These are phyloP conservation scores for Cryptosporidium ubiquitum DNA, from an alignment of 169 alveolate species.

Conservation along the genomic window DNA sequence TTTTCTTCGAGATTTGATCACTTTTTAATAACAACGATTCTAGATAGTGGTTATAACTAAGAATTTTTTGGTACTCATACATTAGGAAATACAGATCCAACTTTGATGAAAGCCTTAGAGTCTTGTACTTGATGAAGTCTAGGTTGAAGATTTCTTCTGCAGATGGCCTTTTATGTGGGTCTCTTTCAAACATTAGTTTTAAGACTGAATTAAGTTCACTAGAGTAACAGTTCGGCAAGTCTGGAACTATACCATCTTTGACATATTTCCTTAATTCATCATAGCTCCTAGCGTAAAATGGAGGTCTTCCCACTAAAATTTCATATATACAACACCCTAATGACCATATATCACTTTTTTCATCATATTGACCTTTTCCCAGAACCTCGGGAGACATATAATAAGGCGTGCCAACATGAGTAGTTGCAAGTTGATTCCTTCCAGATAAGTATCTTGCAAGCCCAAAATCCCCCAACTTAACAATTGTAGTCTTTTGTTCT, in stretches of 20 bases:
- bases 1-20: background rate
- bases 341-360: slow-evolving; percentile 93
- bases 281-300: slow-evolving; percentile 90
- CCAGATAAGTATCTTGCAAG: slow-evolving; percentile 91
- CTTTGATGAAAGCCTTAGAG: background rate
- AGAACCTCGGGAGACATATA: slow-evolving; percentile 97
- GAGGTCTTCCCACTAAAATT: slow-evolving; percentile 91
- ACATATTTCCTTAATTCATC: slow-evolving; percentile 83
- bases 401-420: slow-evolving; percentile 96
- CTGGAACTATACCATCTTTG: slow-evolving; percentile 80
- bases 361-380: slow-evolving; percentile 92
- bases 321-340: slow-evolving; percentile 94
- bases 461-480: slow-evolving; percentile 96
- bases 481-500: slow-evolving; percentile 82
- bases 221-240: slow-evolving; percentile 81
- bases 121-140: slow-evolving; percentile 13
- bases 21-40: slow-evolving; percentile 43
- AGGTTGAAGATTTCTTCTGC: slow-evolving; percentile 75
- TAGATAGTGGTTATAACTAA: slow-evolving; percentile 25
- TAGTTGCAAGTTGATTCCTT: slow-evolving; percentile 91
- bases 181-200: slow-evolving; percentile 79
- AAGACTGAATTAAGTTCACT: slow-evolving; percentile 79
- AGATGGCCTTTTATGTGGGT: slow-evolving; percentile 84
- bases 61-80: slow-evolving; percentile 45
- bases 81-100: slow-evolving; percentile 9